Evolutionary conservation across 371 early-diverging fungal genomes (phyloP).

Genomic region (Gilbertella persicaria): DNA sequence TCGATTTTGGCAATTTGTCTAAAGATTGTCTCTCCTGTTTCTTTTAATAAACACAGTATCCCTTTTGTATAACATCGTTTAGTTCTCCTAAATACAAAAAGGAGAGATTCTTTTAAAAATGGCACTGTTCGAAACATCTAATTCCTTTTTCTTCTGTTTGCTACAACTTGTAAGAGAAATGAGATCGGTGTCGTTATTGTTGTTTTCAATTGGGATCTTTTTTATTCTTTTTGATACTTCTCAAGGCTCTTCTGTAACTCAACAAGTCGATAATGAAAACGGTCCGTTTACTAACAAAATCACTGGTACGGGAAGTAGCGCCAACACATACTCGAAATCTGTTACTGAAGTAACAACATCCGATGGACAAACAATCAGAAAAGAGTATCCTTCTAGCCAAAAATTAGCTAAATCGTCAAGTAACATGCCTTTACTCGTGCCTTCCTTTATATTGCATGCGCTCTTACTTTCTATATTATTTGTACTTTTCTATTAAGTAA

Average conservation of each 20-base stretch:
- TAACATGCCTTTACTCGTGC: too few species aligned
- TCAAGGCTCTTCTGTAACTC: neutral
- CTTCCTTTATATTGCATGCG: too few species aligned
- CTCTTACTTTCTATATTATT: too few species aligned
- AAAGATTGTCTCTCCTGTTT: too few species aligned
- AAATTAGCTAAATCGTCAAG: too few species aligned
- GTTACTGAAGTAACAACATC: neutral
- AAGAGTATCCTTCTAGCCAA: neutral
- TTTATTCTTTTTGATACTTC: neutral
- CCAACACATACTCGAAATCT: neutral
- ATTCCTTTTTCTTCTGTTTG: too few species aligned
- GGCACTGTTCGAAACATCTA: too few species aligned
- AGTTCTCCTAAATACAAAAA: neutral
- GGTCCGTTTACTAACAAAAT: conserved; percentile 5
- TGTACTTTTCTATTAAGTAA: too few species aligned
- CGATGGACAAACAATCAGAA: conserved; percentile 10
- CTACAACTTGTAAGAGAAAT: too few species aligned
- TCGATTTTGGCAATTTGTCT: conserved; percentile 55
- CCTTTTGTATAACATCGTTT: neutral
- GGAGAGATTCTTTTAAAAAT: too few species aligned
- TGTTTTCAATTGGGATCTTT: neutral
- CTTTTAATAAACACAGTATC: conserved; percentile 12
- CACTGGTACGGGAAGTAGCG: conserved; percentile 11
- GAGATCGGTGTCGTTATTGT: too few species aligned
- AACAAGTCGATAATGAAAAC: neutral